These are phyloP conservation scores for Leishmania guyanensis DNA, from an alignment of 208 protist genomes.

Conservation along the genomic window DNA sequence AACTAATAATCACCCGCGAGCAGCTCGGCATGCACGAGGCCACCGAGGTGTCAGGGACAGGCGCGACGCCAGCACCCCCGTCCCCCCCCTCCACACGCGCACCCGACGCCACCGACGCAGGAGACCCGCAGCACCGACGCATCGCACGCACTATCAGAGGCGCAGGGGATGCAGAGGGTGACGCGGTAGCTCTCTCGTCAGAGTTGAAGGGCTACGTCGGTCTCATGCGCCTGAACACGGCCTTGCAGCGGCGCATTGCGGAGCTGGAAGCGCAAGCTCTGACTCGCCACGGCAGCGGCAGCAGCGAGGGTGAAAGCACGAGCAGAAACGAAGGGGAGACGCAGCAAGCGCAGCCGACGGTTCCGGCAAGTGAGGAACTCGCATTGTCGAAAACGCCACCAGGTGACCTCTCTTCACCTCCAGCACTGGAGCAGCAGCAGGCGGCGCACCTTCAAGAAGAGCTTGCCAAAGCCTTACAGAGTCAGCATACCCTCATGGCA, in stretches of 20 bases:
- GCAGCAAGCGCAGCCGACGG: not conserved
- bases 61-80: not conserved
- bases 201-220: slow-evolving; percentile 70
- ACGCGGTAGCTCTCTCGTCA: slow-evolving; percentile 33
- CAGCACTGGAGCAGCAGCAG: slow-evolving; percentile 3
- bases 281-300: not conserved
- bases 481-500: slow-evolving; percentile 28
- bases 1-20: slow-evolving; percentile 42
- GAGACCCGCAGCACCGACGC: not conserved
- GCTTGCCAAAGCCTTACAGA: slow-evolving; percentile 30
- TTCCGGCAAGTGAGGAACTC: not conserved
- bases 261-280: slow-evolving; percentile 42
- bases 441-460: slow-evolving; percentile 16
- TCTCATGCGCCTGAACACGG: slow-evolving; percentile 64
- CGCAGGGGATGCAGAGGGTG: not conserved
- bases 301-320: not conserved
- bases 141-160: not conserved
- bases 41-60: slow-evolving; percentile 1
- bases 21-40: slow-evolving; percentile 45
- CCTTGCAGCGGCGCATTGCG: slow-evolving; percentile 41
- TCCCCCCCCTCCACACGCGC: not conserved
- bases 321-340: not conserved
- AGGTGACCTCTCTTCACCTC: not conserved
- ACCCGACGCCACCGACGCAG: not conserved
- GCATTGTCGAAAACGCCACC: not conserved